These are phyloP conservation scores for Saturnispora dispora DNA, from an alignment of 805 yeast genomes.

Conservation along the genomic window DNA sequence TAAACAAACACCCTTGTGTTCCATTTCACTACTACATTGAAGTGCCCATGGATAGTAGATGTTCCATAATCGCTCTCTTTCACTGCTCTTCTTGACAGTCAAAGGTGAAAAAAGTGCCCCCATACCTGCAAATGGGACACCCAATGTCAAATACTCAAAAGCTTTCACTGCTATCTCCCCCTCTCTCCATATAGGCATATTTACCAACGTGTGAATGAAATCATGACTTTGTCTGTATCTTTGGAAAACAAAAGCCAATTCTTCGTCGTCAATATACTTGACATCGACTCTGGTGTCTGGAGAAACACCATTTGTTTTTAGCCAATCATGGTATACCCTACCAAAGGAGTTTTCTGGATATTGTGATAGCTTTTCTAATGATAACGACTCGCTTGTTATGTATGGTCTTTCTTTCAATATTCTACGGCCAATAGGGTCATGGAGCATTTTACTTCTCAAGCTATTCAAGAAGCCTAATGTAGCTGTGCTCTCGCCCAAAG, in stretches of 20 bases:
- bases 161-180: slow-evolving; percentile 96
- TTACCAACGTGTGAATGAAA: slow-evolving; percentile 87
- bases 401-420: slow-evolving; percentile 75
- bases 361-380: slow-evolving; percentile 48
- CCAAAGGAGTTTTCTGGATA: slow-evolving; percentile 72
- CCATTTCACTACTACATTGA: slow-evolving; percentile 45
- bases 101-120: slow-evolving; percentile 89
- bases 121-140: slow-evolving; percentile 90
- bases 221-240: slow-evolving; percentile 96
- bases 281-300: slow-evolving; percentile 93
- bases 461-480: slow-evolving; percentile 53
- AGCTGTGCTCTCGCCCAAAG: slow-evolving; percentile 87
- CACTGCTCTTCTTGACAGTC: slow-evolving; percentile 48
- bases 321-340: slow-evolving; percentile 69
- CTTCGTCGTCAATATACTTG: slow-evolving; percentile 78
- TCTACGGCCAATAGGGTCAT: slow-evolving; percentile 65
- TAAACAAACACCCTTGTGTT: slow-evolving; percentile 52
- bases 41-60: slow-evolving; percentile 87
- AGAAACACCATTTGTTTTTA: slow-evolving; percentile 77
- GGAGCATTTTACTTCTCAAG: slow-evolving; percentile 65
- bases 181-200: slow-evolving; percentile 82
- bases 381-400: slow-evolving; percentile 63
- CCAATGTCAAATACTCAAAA: slow-evolving; percentile 84
- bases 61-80: slow-evolving; percentile 52
- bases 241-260: slow-evolving; percentile 85